Evolutionary conservation across 768 basidiomycete species (phyloP), one percentile per base, ranked within the genome.

Genomic region (Kwoniella heveanensis): DNA sequence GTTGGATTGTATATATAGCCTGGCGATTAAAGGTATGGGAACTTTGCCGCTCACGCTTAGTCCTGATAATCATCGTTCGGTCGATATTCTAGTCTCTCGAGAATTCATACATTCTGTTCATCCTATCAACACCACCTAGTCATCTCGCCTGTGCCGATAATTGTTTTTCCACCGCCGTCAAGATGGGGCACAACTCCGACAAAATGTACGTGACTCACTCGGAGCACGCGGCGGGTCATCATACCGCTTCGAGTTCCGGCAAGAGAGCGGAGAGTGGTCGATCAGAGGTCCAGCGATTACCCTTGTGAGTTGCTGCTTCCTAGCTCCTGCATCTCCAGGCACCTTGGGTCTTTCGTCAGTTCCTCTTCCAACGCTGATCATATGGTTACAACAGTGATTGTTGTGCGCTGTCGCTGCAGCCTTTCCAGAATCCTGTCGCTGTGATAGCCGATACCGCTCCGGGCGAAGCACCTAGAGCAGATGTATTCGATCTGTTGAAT

Each of bases 341-440:
- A n/a, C n/a, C n/a, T n/a, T n/a, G n/a, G n/a, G n/a, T n/a, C n/a
- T n/a, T n/a, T n/a, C n/a, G n/a, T 21, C 39, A 47, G 21, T 15
- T 27, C 8, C 27, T 37, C 21, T 15, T n/a, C 56, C 21, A 13
- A 47, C 17, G 32, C 32, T 54, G 10, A 27, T 13, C 4, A 10
- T 44, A 17, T 3, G 4, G 39, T 8, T 44, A 3, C 19, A 19
- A 10, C 39, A 79, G 79, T 73, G 93, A 96, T 81, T 95, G 89
- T 67, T 97, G 94, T 68, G 87, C 92, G 0, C 85, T 96, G 32
- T 91, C 92, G 9, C 90, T 92, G 67, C 92, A 94, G 73, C 90
- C 89, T 5, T 96, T 95, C 76, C 83, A 83, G 26, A 88, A 92
- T 71, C 94, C 94, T 1, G 93, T 96, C 30, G 92, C 93, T 71